Base-by-base conservation (phyloP, 805 yeast species). In the Suhomyces sp. region DNA sequence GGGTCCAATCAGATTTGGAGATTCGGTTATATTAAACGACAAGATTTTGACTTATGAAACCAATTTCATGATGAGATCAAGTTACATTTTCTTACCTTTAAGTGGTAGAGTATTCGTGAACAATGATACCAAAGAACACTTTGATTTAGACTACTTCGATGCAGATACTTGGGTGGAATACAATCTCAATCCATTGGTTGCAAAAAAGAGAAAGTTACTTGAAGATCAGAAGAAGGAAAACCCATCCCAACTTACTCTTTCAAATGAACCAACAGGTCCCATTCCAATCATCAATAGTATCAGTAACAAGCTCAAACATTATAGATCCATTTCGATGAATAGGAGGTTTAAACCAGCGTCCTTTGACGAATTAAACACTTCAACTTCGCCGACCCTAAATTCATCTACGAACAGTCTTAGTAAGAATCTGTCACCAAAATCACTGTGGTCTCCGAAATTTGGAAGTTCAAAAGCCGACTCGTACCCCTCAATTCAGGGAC, bases 21-120 rank as follows among this genome's bases (percentile, higher is more conserved):
- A 90, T 54, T 72, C 81, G 25, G 88, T 90, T 4, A 58, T 88
- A 42, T 68, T 86, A 35, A 81, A 84, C 50, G 84, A 81, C 42
- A 79, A 78, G 43, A 75, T 88, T 22, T 62, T 90, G 33, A 82
- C 95, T 3, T 79, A 83, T 21, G 93, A 87, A 53, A 83, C 81
- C 8, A 88, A 84, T 49, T 90, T 90, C 57, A 77, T 86, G 68
- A 87, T 88, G 95, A 74, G 97, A 54, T 81, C 90, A 26, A 77
- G 88, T 32, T 88, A 77, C 59, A 71, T 77, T 22, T 88, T 90
- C 55, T 58, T 90, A 21, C 97, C 97, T 0, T 57, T 76, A 13
- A 72, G 76, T 44, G 95, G 95, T 7, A 69, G 79, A 19, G 79
- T 88, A 33, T 90, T 88, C 53, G 75, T 78, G 32, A 81, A 88